phyloP scores from a whole-genome alignment of 306 rosid genomes.

The Coriaria nepalensis region DNA sequence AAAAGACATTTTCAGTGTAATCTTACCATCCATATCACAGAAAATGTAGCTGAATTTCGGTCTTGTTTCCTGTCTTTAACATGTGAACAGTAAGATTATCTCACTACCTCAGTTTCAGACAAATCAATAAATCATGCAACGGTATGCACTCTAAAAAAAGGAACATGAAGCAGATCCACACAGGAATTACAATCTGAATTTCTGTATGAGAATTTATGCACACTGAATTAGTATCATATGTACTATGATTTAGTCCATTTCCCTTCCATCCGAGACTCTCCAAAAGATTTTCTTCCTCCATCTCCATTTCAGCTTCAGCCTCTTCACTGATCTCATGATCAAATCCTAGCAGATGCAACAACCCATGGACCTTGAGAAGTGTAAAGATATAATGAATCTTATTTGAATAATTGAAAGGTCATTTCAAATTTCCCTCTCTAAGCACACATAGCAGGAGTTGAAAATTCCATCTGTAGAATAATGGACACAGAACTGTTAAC shows the following conservation, averaged over 20 bases:
- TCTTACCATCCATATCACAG: constrained; percentile 96
- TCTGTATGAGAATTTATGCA: constrained; percentile 22
- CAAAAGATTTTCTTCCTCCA: constrained; percentile 66
- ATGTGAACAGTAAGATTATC: constrained; percentile 48
- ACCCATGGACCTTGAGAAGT: constrained; percentile 60
- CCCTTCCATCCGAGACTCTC: constrained; percentile 75
- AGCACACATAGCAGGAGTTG: no score
- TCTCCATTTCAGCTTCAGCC: constrained; percentile 85
- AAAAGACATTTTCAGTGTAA: not conserved
- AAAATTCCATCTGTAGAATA: no score
- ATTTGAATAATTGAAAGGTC: no score
- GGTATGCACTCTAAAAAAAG: not conserved
- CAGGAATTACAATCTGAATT: constrained; percentile 32
- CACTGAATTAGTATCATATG: constrained; percentile 30
- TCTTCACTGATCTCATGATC: constrained; percentile 81
- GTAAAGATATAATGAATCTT: constrained; percentile 10
- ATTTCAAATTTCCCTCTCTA: no score
- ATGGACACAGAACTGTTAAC: constrained; percentile 22
- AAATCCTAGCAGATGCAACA: constrained; percentile 87
- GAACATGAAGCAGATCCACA: not conserved
- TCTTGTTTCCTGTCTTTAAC: constrained; percentile 70
- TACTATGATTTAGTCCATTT: constrained; percentile 76
- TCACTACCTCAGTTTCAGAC: constrained; percentile 15
- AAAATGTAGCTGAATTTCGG: constrained; percentile 84
- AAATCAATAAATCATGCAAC: constrained; percentile 1